Evolutionary conservation across 2,329 filamentous ascomycete species (phyloP), one percentile per base, ranked within the genome.

Genomic region (Talaromyces rugulosus): DNA sequence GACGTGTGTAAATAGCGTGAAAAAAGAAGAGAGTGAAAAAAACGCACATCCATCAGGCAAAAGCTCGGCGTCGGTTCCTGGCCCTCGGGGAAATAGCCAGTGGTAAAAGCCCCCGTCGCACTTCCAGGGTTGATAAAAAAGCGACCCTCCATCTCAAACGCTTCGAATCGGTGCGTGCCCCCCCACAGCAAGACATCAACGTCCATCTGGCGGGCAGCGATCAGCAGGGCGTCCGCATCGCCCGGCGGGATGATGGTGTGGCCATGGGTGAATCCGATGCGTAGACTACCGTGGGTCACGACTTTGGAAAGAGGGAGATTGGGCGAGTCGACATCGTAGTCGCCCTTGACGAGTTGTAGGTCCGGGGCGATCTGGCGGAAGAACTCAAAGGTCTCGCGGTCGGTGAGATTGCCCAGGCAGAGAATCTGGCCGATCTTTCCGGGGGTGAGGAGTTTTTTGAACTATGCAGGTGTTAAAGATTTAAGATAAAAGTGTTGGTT

Each of bases 11-110:
- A 63, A 56, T 58, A 69, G 53, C 70, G 66, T 62, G 66, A 54
- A 30, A 27, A 14, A 18, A 54, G 60, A 47, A n/a, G 36, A 23
- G 23, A 16, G 7, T 23, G n/a, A 56, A 23, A 30, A 31, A 53
- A 31, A 89, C 92, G 81, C 77, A 97, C 93, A 84, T 98, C 94
- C 94, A 98, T 97, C 75, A 98, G 79, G 72, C 95, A 96, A 77
- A 98, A 97, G 74, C 92, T 96, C 30, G 94, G 94, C 61, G 88
- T 88, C 28, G 89, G 90, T 60, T 94, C 90, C 72, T 90, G 84
- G 34, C 79, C 82, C 51, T 82, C 81, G 2, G 79, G 73, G 80
- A 83, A 85, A 78, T 82, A 86, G 14, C 81, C 81, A 12, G 83
- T 85, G 63, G 81, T 86, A 75, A 87, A 83, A 1, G 87, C 87